Evolutionary conservation across 2,329 filamentous ascomycete genomes (phyloP), one percentile per base, ranked within the genome.

Genomic region (Claviceps digitariae): DNA sequence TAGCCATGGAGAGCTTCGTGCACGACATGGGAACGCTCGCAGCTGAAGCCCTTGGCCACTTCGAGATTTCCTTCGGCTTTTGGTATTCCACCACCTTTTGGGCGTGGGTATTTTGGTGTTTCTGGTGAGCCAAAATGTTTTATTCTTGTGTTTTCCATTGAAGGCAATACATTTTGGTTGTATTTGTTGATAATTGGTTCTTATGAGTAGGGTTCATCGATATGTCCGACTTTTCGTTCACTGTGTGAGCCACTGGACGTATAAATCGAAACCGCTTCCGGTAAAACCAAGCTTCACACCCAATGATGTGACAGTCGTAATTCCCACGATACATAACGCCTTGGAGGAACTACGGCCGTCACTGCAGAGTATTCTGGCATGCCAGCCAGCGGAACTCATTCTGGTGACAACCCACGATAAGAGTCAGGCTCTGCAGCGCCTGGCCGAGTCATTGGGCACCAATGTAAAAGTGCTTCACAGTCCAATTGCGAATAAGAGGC

Each of bases 221-320:
- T 96, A 96, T 71, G 64, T 89, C 56, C 86, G 91, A 59, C 78
- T 95, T 60, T 74, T 95, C 61, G 83, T 95, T 61, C 93, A 96
- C 66, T 82, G 87, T 62, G 73, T 87, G 62, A 89, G 87, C 62
- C 90, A 94, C 67, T 93, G 88, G 86, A 76, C 75, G 12, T 95
- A 95, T 73, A 86, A 83, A 68, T 90, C 90, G 27, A 87, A 90
- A 57, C 86, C 86, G 44, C 85, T 91, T 52, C 86, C 89, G 43
- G 80, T 82, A 55, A 86, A 89, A 57, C 89, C 91, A n/a, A 83
- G 76, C 46, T 84, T 90, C 66, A 88, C 83, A 29, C 79, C 83
- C 36, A 73, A 87, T 60, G 88, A 97, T 78, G 90, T 95, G 62
- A 95, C 91, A 6, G 89, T 96, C 58, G 87, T 97, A 61, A 87